Conservation (phyloP, 257 asterid species). For the Jacaranda mimosifolia region DNA sequence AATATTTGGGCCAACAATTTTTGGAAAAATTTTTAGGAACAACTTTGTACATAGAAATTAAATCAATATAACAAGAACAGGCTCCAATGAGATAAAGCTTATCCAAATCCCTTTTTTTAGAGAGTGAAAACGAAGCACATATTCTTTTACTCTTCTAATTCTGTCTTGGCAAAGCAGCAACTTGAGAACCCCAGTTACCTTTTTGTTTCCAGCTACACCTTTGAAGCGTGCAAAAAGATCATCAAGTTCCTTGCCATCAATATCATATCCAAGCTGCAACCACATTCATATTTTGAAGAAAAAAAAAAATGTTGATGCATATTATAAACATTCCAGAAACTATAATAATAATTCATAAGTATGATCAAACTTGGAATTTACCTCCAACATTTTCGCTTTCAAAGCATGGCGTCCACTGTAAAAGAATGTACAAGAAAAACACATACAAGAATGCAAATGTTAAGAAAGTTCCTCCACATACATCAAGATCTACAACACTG, state of each 20-base stretch:
- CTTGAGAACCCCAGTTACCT: constrained; percentile 54
- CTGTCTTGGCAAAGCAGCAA: constrained; percentile 21
- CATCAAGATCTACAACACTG: constrained; percentile 14
- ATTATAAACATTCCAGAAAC: constrained; percentile 22
- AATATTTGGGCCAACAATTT: neutral
- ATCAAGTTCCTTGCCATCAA: constrained; percentile 85
- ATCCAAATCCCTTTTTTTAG: too few species aligned
- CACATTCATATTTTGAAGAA: neutral
- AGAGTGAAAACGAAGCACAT: constrained; percentile 11
- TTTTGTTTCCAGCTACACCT: constrained; percentile 91
- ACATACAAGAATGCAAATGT: constrained; percentile 7
- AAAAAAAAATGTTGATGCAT: constrained; percentile 15
- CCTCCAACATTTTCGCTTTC: constrained; percentile 92
- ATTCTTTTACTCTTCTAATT: neutral
- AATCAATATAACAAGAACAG: neutral
- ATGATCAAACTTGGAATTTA: constrained; percentile 42
- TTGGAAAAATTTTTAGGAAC: neutral
- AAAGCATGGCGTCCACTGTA: constrained; percentile 98
- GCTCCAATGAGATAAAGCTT: neutral
- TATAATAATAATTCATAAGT: constrained; percentile 5
- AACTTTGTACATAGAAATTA: neutral
- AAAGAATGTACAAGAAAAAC: constrained; percentile 27
- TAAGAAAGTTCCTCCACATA: constrained; percentile 22
- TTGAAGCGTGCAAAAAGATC: constrained; percentile 93
- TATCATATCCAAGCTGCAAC: constrained; percentile 89